These are phyloP conservation scores for Candida chilensis DNA, from an alignment of 805 yeast species.

Conservation along the genomic window DNA sequence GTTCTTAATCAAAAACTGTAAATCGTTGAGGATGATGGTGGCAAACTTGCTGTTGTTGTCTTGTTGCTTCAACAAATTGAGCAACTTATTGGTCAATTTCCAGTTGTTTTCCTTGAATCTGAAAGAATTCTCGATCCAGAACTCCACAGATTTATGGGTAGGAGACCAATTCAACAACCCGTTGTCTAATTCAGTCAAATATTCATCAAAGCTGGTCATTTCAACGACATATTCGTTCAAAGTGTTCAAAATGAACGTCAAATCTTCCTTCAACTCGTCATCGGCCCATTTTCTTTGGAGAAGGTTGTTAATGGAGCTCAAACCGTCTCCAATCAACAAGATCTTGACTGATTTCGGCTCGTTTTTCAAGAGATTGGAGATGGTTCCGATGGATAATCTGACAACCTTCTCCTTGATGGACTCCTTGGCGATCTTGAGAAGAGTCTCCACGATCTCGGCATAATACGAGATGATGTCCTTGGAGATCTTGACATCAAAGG, in stretches of 20 bases:
- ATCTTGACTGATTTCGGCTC: slow-evolving; percentile 50
- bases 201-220: slow-evolving; percentile 90
- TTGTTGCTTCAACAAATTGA: slow-evolving; percentile 35
- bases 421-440: slow-evolving; percentile 54
- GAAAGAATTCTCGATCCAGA: slow-evolving; percentile 79
- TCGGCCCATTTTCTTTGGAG: slow-evolving; percentile 91
- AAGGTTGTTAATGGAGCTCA: slow-evolving; percentile 57
- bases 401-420: slow-evolving; percentile 91
- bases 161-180: slow-evolving; percentile 83
- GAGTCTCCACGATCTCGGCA: slow-evolving; percentile 43
- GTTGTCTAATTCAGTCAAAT: slow-evolving; percentile 73
- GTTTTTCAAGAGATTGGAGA: slow-evolving; percentile 48
- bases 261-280: slow-evolving; percentile 76
- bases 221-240: slow-evolving; percentile 66
- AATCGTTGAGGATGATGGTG: slow-evolving; percentile 31
- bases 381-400: slow-evolving; percentile 69
- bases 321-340: slow-evolving; percentile 67
- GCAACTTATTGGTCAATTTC: slow-evolving; percentile 57
- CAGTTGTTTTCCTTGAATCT: slow-evolving; percentile 74
- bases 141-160: slow-evolving; percentile 79
- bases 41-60: slow-evolving; percentile 10
- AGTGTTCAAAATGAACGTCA: slow-evolving; percentile 45
- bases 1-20: slow-evolving; percentile 29
- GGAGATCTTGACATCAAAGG: slow-evolving; percentile 57
- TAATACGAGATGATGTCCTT: slow-evolving; percentile 38